Conservation (phyloP, 2,329 filamentous ascomycete genomes). For the Spiromastix sp. region DNA sequence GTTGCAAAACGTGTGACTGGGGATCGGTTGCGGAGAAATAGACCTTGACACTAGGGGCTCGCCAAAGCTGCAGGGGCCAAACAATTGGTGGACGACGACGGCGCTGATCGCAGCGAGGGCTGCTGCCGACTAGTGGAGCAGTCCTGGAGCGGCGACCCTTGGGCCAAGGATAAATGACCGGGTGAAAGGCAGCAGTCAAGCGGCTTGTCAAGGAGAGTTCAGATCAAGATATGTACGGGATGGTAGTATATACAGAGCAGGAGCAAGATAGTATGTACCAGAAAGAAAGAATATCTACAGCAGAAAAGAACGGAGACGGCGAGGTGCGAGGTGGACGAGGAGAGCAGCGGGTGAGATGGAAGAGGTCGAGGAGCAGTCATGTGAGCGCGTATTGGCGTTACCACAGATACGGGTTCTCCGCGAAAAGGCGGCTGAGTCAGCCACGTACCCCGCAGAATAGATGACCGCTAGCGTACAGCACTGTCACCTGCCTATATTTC, state of each 20-base stretch:
- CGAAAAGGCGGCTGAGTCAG: not conserved
- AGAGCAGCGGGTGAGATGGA: not conserved
- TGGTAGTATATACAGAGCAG: not conserved
- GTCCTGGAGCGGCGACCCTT: not conserved
- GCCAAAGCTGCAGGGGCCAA: slow-evolving; percentile 2
- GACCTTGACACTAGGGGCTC: slow-evolving; percentile 3
- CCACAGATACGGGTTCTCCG: not conserved
- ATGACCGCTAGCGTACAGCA: not conserved
- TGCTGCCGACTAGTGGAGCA: not conserved
- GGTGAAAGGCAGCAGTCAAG: not conserved
- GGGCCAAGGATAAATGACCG: not conserved
- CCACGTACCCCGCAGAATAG: not conserved
- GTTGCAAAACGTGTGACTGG: not conserved
- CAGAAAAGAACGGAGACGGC: not conserved
- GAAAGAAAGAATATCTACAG: not conserved
- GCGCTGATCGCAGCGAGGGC: not conserved
- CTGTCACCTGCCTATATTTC: not conserved
- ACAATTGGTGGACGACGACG: not conserved
- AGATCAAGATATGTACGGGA: not conserved
- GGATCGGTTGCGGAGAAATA: slow-evolving; percentile 5
- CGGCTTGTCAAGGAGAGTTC: not conserved
- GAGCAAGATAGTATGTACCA: slow-evolving; percentile 33
- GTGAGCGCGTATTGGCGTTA: not conserved
- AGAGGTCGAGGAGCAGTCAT: not conserved
- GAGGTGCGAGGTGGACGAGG: not conserved